phyloP scores from a whole-genome alignment of 352 stramenopile species.

The Phytophthora megakarya region DNA sequence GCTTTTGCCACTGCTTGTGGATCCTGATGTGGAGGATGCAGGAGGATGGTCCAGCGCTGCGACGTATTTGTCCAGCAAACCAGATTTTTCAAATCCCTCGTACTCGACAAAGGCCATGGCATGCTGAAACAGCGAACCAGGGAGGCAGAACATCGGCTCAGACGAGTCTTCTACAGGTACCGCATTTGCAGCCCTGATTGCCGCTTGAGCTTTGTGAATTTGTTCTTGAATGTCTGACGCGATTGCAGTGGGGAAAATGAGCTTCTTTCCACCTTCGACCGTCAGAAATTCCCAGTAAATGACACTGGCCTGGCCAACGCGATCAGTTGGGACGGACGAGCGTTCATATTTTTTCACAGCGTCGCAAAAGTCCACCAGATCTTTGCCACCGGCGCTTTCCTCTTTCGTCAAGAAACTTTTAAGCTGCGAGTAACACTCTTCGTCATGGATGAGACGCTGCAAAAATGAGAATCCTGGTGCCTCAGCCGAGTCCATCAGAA shows the following conservation, averaged over 20 bases:
- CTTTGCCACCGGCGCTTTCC: slow-evolving; percentile 54
- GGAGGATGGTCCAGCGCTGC: slow-evolving; percentile 59
- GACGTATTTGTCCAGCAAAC: slow-evolving; percentile 83
- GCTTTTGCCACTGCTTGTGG: slow-evolving; percentile 36
- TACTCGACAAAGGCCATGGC: slow-evolving; percentile 74
- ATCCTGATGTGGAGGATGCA: slow-evolving; percentile 24
- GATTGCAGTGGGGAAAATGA: slow-evolving; percentile 69
- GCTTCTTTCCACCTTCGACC: slow-evolving; percentile 53
- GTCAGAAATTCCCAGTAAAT: slow-evolving; percentile 89
- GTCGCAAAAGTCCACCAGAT: slow-evolving; percentile 83
- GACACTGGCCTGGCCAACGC: slow-evolving; percentile 71
- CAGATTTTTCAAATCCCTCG: slow-evolving; percentile 70
- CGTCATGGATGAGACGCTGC: slow-evolving; percentile 87
- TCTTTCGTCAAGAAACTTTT: slow-evolving; percentile 79
- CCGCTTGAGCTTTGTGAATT: slow-evolving; percentile 66
- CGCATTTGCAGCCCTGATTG: slow-evolving; percentile 26
- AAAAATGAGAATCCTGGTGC: slow-evolving; percentile 81
- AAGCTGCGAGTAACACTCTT: slow-evolving; percentile 87
- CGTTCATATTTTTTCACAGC: slow-evolving; percentile 86
- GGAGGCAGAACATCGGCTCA: slow-evolving; percentile 33
- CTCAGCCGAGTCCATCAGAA: slow-evolving; percentile 69
- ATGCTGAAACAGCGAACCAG: slow-evolving; percentile 70
- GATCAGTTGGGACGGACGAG: slow-evolving; percentile 65
- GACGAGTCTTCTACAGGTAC: slow-evolving; percentile 13
- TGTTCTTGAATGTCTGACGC: slow-evolving; percentile 59